A percentile compares a stretch with the other conserved stretches of the same genome.
Conservation (phyloP, 1,284 basidiomycete genomes). For the Cerrena zonata region DNA sequence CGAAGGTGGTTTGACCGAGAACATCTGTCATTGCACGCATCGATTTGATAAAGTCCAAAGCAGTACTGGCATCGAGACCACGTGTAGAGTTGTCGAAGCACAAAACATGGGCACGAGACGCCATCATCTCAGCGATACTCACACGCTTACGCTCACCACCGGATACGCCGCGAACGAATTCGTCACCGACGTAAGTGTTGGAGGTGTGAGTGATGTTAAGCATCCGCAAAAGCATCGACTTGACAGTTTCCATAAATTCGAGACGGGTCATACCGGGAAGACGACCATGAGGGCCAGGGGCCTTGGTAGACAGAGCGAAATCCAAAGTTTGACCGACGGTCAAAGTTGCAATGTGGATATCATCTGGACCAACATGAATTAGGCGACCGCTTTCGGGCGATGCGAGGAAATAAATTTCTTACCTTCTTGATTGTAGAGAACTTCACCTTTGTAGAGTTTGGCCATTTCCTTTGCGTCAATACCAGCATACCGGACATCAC, state of each 20-base stretch:
- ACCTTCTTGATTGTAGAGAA: slow-evolving; percentile 80
- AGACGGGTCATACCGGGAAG: slow-evolving; percentile 56
- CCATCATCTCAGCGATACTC: slow-evolving; percentile 82
- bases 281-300: slow-evolving; percentile 68
- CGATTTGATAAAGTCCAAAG: slow-evolving; percentile 71
- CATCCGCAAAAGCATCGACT: slow-evolving; percentile 65
- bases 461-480: slow-evolving; percentile 62
- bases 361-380: slow-evolving; percentile 42
- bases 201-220: slow-evolving; percentile 75
- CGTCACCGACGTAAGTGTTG: slow-evolving; percentile 78
- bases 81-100: slow-evolving; percentile 82
- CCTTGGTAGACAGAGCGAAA: slow-evolving; percentile 64
- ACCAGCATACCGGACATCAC: slow-evolving; percentile 72
- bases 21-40: slow-evolving; percentile 77
- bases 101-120: slow-evolving; percentile 70
- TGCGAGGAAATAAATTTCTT: slow-evolving; percentile 8
- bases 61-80: slow-evolving; percentile 83
- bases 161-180: slow-evolving; percentile 78
- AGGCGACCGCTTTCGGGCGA: neutral
- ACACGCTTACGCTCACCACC: slow-evolving; percentile 86
- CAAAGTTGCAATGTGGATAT: slow-evolving; percentile 72
- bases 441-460: slow-evolving; percentile 73
- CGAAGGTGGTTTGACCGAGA: slow-evolving; percentile 70
- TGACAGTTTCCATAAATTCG: slow-evolving; percentile 52
- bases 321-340: slow-evolving; percentile 69